Base-by-base conservation (phyloP, 139 green algal genomes). In the Picochlorum sp. region DNA sequence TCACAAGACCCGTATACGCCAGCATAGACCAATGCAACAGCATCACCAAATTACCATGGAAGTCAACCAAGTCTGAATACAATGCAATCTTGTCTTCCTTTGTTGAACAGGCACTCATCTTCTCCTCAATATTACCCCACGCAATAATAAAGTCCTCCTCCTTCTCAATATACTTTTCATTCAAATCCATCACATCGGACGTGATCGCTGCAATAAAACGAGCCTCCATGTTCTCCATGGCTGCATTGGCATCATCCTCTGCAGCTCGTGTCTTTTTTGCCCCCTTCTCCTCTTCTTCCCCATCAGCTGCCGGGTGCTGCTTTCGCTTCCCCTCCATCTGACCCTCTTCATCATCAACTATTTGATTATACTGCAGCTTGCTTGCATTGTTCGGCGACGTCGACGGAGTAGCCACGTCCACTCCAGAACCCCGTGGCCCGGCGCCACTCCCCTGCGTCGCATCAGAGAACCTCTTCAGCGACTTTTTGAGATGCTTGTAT, bases 21-120 rank as follows among this genome's bases (percentile, higher is more conserved):
- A 94, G 69, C 37, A 91, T 82, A 59, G 69, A 80, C 82, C 84
- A 92, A 65, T 95, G 84, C 46, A 92, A 57, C 51, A 92, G 68
- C 73, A 95, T 71, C 44, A 92, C 65, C 56, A 91, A 70, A 67
- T 92, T 72, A 13, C 87, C 86, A 41, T 94, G 87, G 44, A 92
- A 85, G 49, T 92, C 74, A n/a, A 90, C 82, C 51, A 66, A 85
- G 15, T 30, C 20, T 15, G 21, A 30, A 38, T 23, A 34, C 50
- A 21, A 26, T 37, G 57, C 66, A 58, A 65, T 63, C 18, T 38
- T 61, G 11, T 46, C 28, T 49, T 49, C 24, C 15, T n/a, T 15
- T 15, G 15, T 38, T 30, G 5, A 30, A 26, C 63, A 70, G 5
- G 23, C 24, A 44, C 24, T 60, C 44, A 66, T 61, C 7, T 60